Percentiles rank a stretch among this genome's conserved stretches.
Conservation (phyloP, 2,329 filamentous ascomycete species). For the Magnaporthiopsis incrustans region DNA sequence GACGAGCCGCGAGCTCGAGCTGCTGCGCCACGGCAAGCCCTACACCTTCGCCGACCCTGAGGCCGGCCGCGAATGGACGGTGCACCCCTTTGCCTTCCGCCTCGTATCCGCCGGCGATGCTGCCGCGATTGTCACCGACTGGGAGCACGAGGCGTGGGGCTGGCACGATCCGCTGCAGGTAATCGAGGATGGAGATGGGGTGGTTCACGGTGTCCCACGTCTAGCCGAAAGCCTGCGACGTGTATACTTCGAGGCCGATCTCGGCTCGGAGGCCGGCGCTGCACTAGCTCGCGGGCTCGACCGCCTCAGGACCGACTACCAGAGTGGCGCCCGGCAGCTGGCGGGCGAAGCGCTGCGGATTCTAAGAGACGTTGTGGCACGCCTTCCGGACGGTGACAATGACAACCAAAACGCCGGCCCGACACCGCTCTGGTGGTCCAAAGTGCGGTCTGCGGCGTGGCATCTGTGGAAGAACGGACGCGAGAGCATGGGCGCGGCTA, state of each 20-base stretch:
- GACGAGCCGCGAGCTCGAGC: slow-evolving; percentile 33
- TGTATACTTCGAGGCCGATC: slow-evolving; percentile 49
- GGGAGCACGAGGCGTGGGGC: slow-evolving; percentile 52
- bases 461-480: slow-evolving; percentile 57
- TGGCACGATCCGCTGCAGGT: slow-evolving; percentile 45
- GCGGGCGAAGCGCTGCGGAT: slow-evolving; percentile 43
- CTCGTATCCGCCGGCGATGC: slow-evolving; percentile 34
- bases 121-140: slow-evolving; percentile 45
- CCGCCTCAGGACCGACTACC: slow-evolving; percentile 44
- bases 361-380: slow-evolving; percentile 36
- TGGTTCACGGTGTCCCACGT: slow-evolving; percentile 41
- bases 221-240: slow-evolving; percentile 49
- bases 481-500: slow-evolving; percentile 58
- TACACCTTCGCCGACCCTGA: slow-evolving; percentile 47
- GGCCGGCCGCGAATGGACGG: slow-evolving; percentile 50
- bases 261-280: slow-evolving; percentile 35
- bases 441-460: slow-evolving; percentile 49
- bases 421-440: slow-evolving; percentile 44
- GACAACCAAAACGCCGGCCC: slow-evolving; percentile 8
- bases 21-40: slow-evolving; percentile 49
- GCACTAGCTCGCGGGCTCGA: slow-evolving; percentile 38
- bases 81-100: slow-evolving; percentile 54
- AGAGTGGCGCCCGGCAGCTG: slow-evolving; percentile 51
- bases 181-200: slow-evolving; percentile 38
- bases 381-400: slow-evolving; percentile 19